phyloP scores from a whole-genome alignment of 192 early-diverging fungal genomes.

The Anaeromyces robustus region DNA sequence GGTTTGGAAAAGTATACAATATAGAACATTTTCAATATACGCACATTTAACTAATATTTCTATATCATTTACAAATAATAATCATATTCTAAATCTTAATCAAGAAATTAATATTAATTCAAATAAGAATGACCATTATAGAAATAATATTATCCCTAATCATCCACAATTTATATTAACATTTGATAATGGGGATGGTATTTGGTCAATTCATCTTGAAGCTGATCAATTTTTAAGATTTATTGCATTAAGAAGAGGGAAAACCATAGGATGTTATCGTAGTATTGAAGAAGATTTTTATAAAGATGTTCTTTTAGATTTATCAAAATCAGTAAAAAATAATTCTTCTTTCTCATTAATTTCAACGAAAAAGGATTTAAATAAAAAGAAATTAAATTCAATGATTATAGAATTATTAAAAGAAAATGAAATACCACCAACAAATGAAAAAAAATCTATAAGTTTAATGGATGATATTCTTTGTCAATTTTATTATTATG shows the following conservation, averaged over 20 bases:
- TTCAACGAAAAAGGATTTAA: background rate
- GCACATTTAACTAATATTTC: background rate
- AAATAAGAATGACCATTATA: too few relatives aligned
- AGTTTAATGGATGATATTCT: background rate
- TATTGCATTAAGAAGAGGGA: background rate
- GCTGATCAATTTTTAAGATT: background rate
- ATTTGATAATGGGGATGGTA: background rate
- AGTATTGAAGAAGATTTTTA: background rate
- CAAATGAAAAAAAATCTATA: background rate
- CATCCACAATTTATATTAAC: background rate
- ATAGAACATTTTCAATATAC: background rate
- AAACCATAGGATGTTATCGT: background rate
- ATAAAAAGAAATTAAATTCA: background rate
- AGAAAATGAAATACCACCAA: background rate
- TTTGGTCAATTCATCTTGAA: background rate
- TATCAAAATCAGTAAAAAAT: background rate
- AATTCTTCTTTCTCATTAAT: background rate
- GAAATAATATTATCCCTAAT: background rate
- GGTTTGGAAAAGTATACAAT: background rate
- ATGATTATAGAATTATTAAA: background rate
- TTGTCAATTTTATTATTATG: background rate
- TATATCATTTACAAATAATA: too few relatives aligned
- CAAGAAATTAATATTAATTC: too few relatives aligned
- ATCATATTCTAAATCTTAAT: too few relatives aligned
- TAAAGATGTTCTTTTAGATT: background rate